phyloP scores from a whole-genome alignment of 148 eudicot species.

The Drosera capensis region DNA sequence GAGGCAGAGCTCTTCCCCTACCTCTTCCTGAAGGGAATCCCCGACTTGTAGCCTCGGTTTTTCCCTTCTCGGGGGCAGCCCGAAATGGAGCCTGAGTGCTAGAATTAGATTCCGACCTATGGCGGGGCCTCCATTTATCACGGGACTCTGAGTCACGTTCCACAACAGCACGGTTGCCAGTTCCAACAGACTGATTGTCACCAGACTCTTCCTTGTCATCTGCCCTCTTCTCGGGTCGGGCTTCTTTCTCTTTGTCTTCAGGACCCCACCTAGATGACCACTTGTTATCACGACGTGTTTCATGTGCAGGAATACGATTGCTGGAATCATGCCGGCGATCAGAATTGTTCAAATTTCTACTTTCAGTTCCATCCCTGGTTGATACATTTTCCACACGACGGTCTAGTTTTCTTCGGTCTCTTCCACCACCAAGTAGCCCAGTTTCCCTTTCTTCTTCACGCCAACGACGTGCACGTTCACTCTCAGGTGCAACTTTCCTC shows the following conservation, averaged over 20 bases:
- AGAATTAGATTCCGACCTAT: conserved; percentile 62
- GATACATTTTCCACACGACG: too few species aligned
- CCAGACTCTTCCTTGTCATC: conserved; percentile 79
- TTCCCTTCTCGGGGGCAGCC: conserved; percentile 86
- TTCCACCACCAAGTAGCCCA: conserved; percentile 85
- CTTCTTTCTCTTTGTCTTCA: conserved; percentile 81
- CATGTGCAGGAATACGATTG: conserved; percentile 46
- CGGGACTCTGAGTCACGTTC: conserved; percentile 73
- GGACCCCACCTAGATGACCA: conserved; percentile 99
- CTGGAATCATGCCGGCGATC: conserved; percentile 66
- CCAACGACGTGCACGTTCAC: conserved; percentile 78
- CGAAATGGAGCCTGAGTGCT: conserved; percentile 47
- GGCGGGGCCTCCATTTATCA: conserved; percentile 99
- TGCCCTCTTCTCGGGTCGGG: conserved; percentile 47
- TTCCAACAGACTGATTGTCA: conserved; percentile 35
- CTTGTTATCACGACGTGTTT: conserved; percentile 74
- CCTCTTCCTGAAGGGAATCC: conserved; percentile 90
- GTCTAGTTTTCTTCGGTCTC: conserved; percentile 77
- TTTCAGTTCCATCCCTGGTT: conserved; percentile 48
- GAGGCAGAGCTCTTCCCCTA: conserved; percentile 30
- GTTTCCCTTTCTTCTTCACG: conserved; percentile 99
- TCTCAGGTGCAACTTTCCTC: conserved; percentile 53
- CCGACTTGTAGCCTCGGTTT: conserved; percentile 38
- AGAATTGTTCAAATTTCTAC: conserved; percentile 36
- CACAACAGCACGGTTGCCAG: conserved; percentile 33